A percentile compares a stretch with the other conserved stretches of the same genome.
These are phyloP conservation scores for Eutypa lata DNA, from an alignment of 2,329 filamentous ascomycete species.

Conservation along the genomic window DNA sequence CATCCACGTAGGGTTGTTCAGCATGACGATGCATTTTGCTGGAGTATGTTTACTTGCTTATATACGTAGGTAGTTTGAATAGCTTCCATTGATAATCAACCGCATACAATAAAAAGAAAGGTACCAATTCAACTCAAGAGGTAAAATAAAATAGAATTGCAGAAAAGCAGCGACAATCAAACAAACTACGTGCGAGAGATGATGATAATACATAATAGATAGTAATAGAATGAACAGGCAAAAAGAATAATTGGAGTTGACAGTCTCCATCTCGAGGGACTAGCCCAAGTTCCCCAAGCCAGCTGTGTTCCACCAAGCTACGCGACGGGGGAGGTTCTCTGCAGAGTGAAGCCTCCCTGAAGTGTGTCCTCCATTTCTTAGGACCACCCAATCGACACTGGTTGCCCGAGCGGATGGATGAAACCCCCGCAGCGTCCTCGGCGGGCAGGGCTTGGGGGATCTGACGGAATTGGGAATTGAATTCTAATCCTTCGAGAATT, in stretches of 20 bases:
- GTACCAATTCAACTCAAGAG: too few relatives aligned
- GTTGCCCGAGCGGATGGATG: conserved; percentile 65
- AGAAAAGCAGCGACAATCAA: too few relatives aligned
- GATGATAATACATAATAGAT: too few relatives aligned
- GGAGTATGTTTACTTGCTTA: too few relatives aligned
- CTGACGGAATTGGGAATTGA: conserved; percentile 52
- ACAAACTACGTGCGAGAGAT: too few relatives aligned
- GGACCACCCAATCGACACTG: conserved; percentile 60
- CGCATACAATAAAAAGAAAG: too few relatives aligned
- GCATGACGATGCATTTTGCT: too few relatives aligned
- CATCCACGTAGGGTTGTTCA: too few relatives aligned
- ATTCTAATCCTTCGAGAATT: conserved; percentile 40
- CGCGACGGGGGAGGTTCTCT: conserved; percentile 68
- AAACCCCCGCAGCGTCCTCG: conserved; percentile 63
- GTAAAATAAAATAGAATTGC: too few relatives aligned
- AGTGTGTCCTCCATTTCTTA: conserved; percentile 68
- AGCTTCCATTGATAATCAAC: too few relatives aligned
- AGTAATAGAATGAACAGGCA: too few relatives aligned
- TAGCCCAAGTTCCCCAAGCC: conserved; percentile 57
- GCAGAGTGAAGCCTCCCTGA: conserved; percentile 72
- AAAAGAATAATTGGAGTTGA: conserved; percentile 43
- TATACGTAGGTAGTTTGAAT: too few relatives aligned
- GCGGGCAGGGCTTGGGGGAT: conserved; percentile 59
- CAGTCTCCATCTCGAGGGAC: conserved; percentile 52
- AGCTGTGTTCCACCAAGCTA: conserved; percentile 67